Evolutionary conservation across 495 filamentous ascomycete genomes (phyloP).

Genomic region (Articulospora tetracladia): DNA sequence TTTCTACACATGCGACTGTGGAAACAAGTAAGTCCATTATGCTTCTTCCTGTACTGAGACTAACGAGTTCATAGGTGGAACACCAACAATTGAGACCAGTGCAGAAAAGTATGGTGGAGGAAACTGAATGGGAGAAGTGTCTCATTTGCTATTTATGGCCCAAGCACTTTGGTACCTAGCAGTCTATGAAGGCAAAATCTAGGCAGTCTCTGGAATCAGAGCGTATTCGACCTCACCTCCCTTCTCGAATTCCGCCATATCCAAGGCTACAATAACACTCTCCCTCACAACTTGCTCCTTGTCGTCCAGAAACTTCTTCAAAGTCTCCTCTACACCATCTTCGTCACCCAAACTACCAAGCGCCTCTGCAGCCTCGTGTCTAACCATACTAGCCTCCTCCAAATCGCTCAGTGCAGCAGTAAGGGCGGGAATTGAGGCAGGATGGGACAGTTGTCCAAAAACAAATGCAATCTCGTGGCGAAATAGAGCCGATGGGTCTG

Average conservation of each 20-base stretch:
- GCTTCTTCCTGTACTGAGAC: conserved; percentile 26
- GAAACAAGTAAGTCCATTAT: conserved; percentile 63
- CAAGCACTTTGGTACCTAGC: conserved; percentile 29
- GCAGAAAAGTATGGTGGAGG: neutral
- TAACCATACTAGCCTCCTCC: conserved; percentile 88
- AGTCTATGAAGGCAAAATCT: conserved; percentile 11
- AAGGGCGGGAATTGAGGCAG: conserved; percentile 90
- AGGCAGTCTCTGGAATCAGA: conserved; percentile 60
- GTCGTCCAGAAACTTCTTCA: conserved; percentile 84
- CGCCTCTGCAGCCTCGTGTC: conserved; percentile 96
- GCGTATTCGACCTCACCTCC: conserved; percentile 87
- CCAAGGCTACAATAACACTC: conserved; percentile 89
- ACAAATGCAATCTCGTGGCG: conserved; percentile 98
- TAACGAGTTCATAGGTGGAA: conserved; percentile 55
- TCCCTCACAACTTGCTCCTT: conserved; percentile 90
- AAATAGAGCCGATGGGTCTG: conserved; percentile 88
- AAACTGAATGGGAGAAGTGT: conserved; percentile 14
- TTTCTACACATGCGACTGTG: conserved; percentile 83
- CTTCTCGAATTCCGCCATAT: conserved; percentile 98
- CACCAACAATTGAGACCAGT: conserved; percentile 46
- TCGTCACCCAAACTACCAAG: conserved; percentile 94
- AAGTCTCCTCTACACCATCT: conserved; percentile 81
- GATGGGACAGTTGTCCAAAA: conserved; percentile 92
- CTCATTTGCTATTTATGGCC: conserved; percentile 29
- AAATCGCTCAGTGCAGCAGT: conserved; percentile 72